phyloP scores from a whole-genome alignment of 441 rosid species.

The Pelargonium fulgidum region DNA sequence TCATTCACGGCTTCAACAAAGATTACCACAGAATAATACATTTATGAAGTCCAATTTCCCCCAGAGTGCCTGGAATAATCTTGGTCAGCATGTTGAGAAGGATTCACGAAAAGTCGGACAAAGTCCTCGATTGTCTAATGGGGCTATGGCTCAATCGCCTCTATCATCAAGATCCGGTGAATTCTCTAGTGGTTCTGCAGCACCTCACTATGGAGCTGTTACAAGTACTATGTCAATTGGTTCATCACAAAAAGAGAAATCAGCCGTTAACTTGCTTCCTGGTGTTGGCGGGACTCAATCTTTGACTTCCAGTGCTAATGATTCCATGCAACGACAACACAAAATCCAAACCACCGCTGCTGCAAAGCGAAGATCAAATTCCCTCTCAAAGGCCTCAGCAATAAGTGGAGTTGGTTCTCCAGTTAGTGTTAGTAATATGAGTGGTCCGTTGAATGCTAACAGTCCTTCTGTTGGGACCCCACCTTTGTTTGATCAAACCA shows the following conservation, averaged over 20 bases:
- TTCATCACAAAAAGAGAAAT: slow-evolving; percentile 70
- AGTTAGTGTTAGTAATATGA: slow-evolving; percentile 73
- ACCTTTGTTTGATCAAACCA: slow-evolving; percentile 51
- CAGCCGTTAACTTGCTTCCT: slow-evolving; percentile 54
- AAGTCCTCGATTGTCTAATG: slow-evolving; percentile 79
- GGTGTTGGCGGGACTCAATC: slow-evolving; percentile 60
- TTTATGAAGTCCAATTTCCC: slow-evolving; percentile 50
- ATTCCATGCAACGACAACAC: slow-evolving; percentile 65
- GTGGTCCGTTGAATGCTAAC: slow-evolving; percentile 54
- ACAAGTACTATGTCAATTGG: slow-evolving; percentile 43
- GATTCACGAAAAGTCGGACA: slow-evolving; percentile 73
- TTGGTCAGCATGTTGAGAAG: slow-evolving; percentile 54
- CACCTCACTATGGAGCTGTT: slow-evolving; percentile 65
- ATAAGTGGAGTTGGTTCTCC: slow-evolving; percentile 88
- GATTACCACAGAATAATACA: slow-evolving; percentile 51
- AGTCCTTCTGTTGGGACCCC: slow-evolving; percentile 85
- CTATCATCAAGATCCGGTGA: slow-evolving; percentile 95
- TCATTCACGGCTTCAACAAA: slow-evolving; percentile 46
- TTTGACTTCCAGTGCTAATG: slow-evolving; percentile 73
- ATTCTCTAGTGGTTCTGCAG: slow-evolving; percentile 84
- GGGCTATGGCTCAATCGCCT: slow-evolving; percentile 83
- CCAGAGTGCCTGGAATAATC: slow-evolving; percentile 62
- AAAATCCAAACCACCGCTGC: slow-evolving; percentile 44
- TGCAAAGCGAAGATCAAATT: slow-evolving; percentile 67
- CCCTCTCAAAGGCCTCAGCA: slow-evolving; percentile 62